phyloP scores from a whole-genome alignment of 2,329 filamentous ascomycete genomes.

The Diaporthe sp. region DNA sequence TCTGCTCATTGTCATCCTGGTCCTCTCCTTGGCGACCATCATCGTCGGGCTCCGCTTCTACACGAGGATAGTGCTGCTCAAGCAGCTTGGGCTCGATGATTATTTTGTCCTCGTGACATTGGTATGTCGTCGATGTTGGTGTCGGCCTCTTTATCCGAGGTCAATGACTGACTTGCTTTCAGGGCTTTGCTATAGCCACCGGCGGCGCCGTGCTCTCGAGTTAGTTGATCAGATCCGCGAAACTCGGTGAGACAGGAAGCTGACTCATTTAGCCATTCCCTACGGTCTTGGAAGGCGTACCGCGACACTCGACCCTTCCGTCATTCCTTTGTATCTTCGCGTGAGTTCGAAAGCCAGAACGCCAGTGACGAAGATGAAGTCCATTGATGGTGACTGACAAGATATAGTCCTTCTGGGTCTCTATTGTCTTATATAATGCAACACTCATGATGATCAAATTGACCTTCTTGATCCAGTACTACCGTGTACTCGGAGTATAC shows the following conservation, averaged over 20 bases:
- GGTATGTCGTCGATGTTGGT: slow-evolving; percentile 45
- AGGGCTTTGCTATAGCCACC: slow-evolving; percentile 29
- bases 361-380: background rate
- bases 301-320: slow-evolving; percentile 18
- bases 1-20: slow-evolving; percentile 26
- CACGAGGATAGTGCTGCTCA: slow-evolving; percentile 46
- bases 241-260: slow-evolving; percentile 3
- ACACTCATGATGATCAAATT: slow-evolving; percentile 52
- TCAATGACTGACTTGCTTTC: slow-evolving; percentile 1
- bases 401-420: slow-evolving; percentile 53
- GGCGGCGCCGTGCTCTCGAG: slow-evolving; percentile 38
- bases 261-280: slow-evolving; percentile 33
- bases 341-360: slow-evolving; percentile 10
- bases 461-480: slow-evolving; percentile 54
- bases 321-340: slow-evolving; percentile 16
- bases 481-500: slow-evolving; percentile 51
- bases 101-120: slow-evolving; percentile 53
- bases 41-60: slow-evolving; percentile 49
- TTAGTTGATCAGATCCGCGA: slow-evolving; percentile 30
- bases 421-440: slow-evolving; percentile 53
- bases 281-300: slow-evolving; percentile 35
- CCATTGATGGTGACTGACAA: background rate
- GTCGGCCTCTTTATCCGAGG: background rate
- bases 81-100: slow-evolving; percentile 48
- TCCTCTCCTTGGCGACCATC: slow-evolving; percentile 33